phyloP scores from a whole-genome alignment of 2,329 filamentous ascomycete species.

The Stagonosporopsis chrysanthemi region DNA sequence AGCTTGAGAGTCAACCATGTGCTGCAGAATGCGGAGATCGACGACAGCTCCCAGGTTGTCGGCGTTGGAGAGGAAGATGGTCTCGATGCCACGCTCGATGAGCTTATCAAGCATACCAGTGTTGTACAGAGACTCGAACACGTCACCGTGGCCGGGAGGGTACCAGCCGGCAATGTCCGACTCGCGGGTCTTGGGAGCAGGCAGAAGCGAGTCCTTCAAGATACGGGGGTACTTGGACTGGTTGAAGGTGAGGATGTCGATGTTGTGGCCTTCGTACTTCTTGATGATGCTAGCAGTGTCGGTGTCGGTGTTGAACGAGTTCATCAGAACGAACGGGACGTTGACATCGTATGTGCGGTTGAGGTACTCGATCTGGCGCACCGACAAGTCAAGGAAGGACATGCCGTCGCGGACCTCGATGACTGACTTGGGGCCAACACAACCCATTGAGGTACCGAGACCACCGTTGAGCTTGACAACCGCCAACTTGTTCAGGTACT shows the following conservation, averaged over 20 bases:
- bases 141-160: slow-evolving; percentile 97
- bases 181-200: slow-evolving; percentile 87
- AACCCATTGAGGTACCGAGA: slow-evolving; percentile 99
- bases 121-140: slow-evolving; percentile 99
- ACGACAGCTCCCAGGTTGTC: slow-evolving; percentile 98
- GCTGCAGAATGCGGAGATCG: slow-evolving; percentile 96
- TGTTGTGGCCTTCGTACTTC: slow-evolving; percentile 99
- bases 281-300: slow-evolving; percentile 99
- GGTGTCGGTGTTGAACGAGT: slow-evolving; percentile 99
- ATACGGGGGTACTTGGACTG: slow-evolving; percentile 98
- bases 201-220: slow-evolving; percentile 96
- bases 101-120: slow-evolving; percentile 97
- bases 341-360: slow-evolving; percentile 98
- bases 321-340: slow-evolving; percentile 98
- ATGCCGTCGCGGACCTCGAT: slow-evolving; percentile 99
- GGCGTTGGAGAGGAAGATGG: slow-evolving; percentile 98
- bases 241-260: slow-evolving; percentile 99
- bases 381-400: slow-evolving; percentile 98
- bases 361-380: slow-evolving; percentile 98
- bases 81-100: slow-evolving; percentile 92
- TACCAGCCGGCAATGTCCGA: slow-evolving; percentile 97
- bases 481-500: slow-evolving; percentile 95
- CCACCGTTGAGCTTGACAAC: slow-evolving; percentile 99
- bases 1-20: slow-evolving; percentile 96
- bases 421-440: slow-evolving; percentile 98